These are phyloP conservation scores for Fusarium sterilihyphosum DNA, from an alignment of 2,329 filamentous ascomycete species.

Conservation along the genomic window DNA sequence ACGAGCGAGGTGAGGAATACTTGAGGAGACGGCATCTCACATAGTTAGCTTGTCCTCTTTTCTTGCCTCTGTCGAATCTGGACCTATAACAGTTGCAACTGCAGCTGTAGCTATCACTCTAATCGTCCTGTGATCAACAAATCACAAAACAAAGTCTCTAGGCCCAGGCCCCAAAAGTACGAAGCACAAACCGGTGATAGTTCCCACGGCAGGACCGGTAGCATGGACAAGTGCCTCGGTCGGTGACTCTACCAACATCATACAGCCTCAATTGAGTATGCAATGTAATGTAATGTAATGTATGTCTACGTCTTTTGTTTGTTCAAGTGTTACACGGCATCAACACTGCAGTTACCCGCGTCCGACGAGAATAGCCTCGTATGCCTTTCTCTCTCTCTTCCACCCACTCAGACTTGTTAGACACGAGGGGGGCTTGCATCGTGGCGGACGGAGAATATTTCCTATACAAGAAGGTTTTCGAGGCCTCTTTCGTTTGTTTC, in stretches of 20 bases:
- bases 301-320: slow-evolving; percentile 1
- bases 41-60: neutral
- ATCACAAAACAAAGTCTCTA: neutral
- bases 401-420: neutral
- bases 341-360: slow-evolving; percentile 45
- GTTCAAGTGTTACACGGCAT: slow-evolving; percentile 39
- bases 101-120: neutral
- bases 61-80: neutral
- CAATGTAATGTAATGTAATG: neutral
- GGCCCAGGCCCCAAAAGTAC: neutral
- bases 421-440: slow-evolving; percentile 18
- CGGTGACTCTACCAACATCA: slow-evolving; percentile 1
- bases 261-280: slow-evolving; percentile 2
- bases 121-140: neutral
- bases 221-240: slow-evolving; percentile 38
- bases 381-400: slow-evolving; percentile 32
- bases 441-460: slow-evolving; percentile 14
- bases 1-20: slow-evolving; percentile 9
- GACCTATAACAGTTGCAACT: neutral
- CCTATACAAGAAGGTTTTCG: slow-evolving; percentile 2
- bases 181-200: slow-evolving; percentile 35
- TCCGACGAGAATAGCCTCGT: slow-evolving; percentile 51
- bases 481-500: slow-evolving; percentile 8
- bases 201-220: slow-evolving; percentile 37
- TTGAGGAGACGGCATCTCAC: slow-evolving; percentile 15